A percentile compares a stretch with the other conserved stretches of the same genome.
Conservation (phyloP, 2,329 filamentous ascomycete species). For the Cucurbitaria berberidis region DNA sequence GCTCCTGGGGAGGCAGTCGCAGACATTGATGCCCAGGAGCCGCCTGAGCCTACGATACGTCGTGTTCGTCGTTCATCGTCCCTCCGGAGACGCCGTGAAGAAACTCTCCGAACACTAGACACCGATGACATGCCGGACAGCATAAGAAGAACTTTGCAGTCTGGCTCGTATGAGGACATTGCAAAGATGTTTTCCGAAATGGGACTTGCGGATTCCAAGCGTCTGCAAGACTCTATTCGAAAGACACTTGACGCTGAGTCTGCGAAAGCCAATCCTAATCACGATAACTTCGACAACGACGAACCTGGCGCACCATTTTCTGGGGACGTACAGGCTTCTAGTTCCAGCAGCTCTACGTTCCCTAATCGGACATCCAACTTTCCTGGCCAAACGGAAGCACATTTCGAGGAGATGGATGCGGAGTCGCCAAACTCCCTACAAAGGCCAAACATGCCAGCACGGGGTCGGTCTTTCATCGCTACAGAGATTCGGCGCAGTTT, state of each 20-base stretch:
- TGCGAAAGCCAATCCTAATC: not conserved
- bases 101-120: slow-evolving; percentile 21
- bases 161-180: slow-evolving; percentile 16
- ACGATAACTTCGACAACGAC: slow-evolving; percentile 4
- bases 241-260: not conserved
- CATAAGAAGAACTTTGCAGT: slow-evolving; percentile 19
- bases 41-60: slow-evolving; percentile 13
- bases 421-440: slow-evolving; percentile 24
- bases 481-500: slow-evolving; percentile 56
- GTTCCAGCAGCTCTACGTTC: slow-evolving; percentile 10
- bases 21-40: slow-evolving; percentile 1
- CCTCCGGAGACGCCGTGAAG: slow-evolving; percentile 17
- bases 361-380: slow-evolving; percentile 24
- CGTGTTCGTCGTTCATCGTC: slow-evolving; percentile 24
- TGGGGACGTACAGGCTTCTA: not conserved
- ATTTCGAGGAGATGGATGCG: slow-evolving; percentile 2
- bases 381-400: slow-evolving; percentile 2
- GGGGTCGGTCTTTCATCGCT: slow-evolving; percentile 55
- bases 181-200: slow-evolving; percentile 12
- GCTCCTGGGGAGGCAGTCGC: not conserved
- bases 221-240: not conserved
- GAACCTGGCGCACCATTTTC: not conserved
- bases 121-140: slow-evolving; percentile 28
- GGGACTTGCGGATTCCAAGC: not conserved
- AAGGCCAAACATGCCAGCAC: slow-evolving; percentile 55